Percentiles rank a stretch among this genome's conserved stretches.
phyloP scores from a whole-genome alignment of 2,329 filamentous ascomycete genomes.

The Geosmithia morbida region DNA sequence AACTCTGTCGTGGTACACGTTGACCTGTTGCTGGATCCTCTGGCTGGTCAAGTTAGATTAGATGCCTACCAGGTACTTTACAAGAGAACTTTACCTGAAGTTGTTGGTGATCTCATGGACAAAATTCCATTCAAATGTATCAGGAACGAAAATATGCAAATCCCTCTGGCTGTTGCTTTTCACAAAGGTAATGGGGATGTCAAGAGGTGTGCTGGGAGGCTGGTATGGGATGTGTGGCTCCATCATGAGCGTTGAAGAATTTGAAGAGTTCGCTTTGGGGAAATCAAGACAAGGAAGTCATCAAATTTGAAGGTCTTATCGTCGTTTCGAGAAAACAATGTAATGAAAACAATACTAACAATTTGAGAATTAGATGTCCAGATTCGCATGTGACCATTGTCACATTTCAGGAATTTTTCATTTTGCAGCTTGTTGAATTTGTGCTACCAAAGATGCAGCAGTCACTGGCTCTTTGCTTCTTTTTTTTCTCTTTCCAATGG shows the following conservation, averaged over 20 bases:
- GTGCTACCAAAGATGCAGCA: too few relatives aligned
- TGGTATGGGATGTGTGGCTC: not conserved
- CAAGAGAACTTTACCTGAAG: conserved; percentile 9
- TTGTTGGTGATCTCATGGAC: conserved; percentile 9
- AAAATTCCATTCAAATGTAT: conserved; percentile 6
- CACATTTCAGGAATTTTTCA: too few relatives aligned
- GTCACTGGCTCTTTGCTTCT: too few relatives aligned
- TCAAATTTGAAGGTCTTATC: not conserved
- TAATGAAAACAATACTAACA: too few relatives aligned
- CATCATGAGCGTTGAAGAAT: too few relatives aligned
- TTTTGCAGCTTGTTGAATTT: too few relatives aligned
- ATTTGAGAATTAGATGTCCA: too few relatives aligned
- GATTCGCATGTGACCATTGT: too few relatives aligned
- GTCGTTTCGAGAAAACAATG: too few relatives aligned
- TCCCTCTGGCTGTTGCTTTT: conserved; percentile 8
- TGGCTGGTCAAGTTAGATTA: conserved; percentile 4
- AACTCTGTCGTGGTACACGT: conserved; percentile 9
- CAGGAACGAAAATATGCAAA: conserved; percentile 12
- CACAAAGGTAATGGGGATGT: conserved; percentile 8
- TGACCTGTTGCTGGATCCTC: conserved; percentile 10
- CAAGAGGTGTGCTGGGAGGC: not conserved
- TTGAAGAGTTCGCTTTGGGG: not conserved
- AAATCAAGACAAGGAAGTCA: not conserved
- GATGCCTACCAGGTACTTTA: not conserved
- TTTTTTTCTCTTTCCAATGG: too few relatives aligned